Evolutionary conservation across 495 filamentous ascomycete genomes (phyloP), one percentile per base, ranked within the genome.

Genomic region (Podospora appendiculata): DNA sequence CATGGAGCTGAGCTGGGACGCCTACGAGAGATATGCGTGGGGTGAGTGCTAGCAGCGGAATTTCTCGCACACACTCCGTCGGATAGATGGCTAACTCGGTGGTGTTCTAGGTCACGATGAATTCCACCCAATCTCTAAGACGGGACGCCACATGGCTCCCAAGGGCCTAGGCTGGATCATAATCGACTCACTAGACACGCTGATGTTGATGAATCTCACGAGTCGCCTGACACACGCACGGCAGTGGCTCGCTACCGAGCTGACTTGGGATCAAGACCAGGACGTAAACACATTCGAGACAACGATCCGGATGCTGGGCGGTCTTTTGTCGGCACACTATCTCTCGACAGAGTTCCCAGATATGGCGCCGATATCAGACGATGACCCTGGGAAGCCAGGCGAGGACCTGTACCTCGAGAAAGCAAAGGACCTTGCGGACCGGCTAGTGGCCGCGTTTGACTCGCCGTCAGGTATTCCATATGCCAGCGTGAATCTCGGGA

Each of bases 251-350:
- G 75, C 88, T n/a, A 84, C 80, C 10, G 81, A 80, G 1, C 71
- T 97, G 50, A 81, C 80, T 13, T 97, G 94, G 66, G 82, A 96
- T 51, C 89, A 96, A 61, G 78, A 96, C 56, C 89, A 94, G 56
- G 89, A 97, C 58, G 94, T 99, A 39, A 97, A 87, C 67, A 96
- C 90, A 0, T 99, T 99, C 61, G 93, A 99, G 66, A 97, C 93
- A 0, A 97, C 92, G 1, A 99, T 97, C 56, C 88, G 94, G 51
- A 96, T 99, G 91, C 70, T 99, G 34, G 93, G 93, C 17, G 93
- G 93, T 3, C 77, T 99, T 16, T 76, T 99, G 14, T 96, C 93
- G 8, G 93, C 93, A 17, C 90, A 99, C 61, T 95, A 96, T 64
- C 80, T 99, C 5, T 91, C 88, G 17, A 87, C 82, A 14, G 71